These are phyloP conservation scores for Coprinopsis cinerea DNA, from an alignment of 768 basidiomycete species.

Conservation along the genomic window DNA sequence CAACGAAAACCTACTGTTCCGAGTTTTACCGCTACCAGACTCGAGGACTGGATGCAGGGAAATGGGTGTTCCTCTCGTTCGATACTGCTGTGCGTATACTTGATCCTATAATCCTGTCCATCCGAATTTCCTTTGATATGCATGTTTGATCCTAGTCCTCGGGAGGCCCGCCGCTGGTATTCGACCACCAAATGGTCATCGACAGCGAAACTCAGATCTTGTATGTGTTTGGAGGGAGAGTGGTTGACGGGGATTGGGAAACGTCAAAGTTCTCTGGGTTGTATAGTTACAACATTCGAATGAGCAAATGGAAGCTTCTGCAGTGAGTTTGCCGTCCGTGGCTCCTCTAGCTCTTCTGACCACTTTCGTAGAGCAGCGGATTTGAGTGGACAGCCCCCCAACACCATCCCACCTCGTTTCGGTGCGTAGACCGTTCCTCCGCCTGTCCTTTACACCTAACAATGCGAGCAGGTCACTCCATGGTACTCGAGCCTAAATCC, in stretches of 20 bases:
- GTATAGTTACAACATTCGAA: slow-evolving; percentile 64
- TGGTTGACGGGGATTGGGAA: slow-evolving; percentile 62
- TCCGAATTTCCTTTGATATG: background rate
- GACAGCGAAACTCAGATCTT: slow-evolving; percentile 65
- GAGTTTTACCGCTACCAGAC: slow-evolving; percentile 79
- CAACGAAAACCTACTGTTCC: slow-evolving; percentile 38
- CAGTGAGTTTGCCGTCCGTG: slow-evolving; percentile 40
- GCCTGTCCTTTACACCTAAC: background rate
- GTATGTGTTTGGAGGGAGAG: slow-evolving; percentile 72
- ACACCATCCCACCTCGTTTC: slow-evolving; percentile 53
- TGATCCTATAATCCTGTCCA: background rate
- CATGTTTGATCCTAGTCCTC: slow-evolving; percentile 33
- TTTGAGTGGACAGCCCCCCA: slow-evolving; percentile 16
- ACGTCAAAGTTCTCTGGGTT: slow-evolving; percentile 60
- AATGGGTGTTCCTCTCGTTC: slow-evolving; percentile 65
- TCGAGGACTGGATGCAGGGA: slow-evolving; percentile 50
- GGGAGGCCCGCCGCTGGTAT: slow-evolving; percentile 68
- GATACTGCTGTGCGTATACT: slow-evolving; percentile 63
- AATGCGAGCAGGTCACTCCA: slow-evolving; percentile 57
- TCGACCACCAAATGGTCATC: slow-evolving; percentile 79
- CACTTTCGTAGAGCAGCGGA: slow-evolving; percentile 15
- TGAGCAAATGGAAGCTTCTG: slow-evolving; percentile 60
- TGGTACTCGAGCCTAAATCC: slow-evolving; percentile 62
- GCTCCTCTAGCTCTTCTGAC: slow-evolving; percentile 4
- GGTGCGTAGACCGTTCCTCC: slow-evolving; percentile 31